Conservation (phyloP, 2,329 filamentous ascomycete species). For the Colletotrichum agaves region DNA sequence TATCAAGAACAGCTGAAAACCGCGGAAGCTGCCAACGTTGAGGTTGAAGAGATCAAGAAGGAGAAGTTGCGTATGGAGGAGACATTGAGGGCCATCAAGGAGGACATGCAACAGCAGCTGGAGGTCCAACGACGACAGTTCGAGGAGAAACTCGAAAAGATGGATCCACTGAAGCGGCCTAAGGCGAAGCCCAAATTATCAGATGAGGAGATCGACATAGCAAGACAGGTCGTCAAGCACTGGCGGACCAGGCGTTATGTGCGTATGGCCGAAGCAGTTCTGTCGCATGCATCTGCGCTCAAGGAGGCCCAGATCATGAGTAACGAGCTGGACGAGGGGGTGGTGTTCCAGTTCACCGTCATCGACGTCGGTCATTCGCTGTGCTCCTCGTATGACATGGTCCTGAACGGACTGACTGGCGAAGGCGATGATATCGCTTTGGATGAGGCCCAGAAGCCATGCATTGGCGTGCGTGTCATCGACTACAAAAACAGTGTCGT, state of each 20-base stretch:
- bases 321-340: slow-evolving; percentile 91
- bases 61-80: slow-evolving; percentile 90
- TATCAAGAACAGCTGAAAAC: slow-evolving; percentile 81
- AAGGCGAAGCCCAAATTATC: slow-evolving; percentile 73
- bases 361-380: slow-evolving; percentile 89
- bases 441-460: slow-evolving; percentile 86
- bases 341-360: slow-evolving; percentile 94
- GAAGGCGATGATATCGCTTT: slow-evolving; percentile 87
- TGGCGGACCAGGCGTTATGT: slow-evolving; percentile 92
- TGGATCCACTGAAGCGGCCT: slow-evolving; percentile 72
- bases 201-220: slow-evolving; percentile 77
- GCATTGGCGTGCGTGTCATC: slow-evolving; percentile 88
- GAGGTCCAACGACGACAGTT: slow-evolving; percentile 85
- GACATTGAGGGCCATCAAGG: slow-evolving; percentile 79
- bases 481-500: slow-evolving; percentile 90
- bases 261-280: slow-evolving; percentile 89
- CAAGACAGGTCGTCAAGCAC: slow-evolving; percentile 72
- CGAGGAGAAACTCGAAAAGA: slow-evolving; percentile 83
- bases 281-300: slow-evolving; percentile 86
- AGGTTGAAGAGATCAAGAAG: slow-evolving; percentile 83
- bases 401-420: slow-evolving; percentile 87
- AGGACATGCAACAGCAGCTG: slow-evolving; percentile 89
- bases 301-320: slow-evolving; percentile 99
- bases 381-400: slow-evolving; percentile 95
- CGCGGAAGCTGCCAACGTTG: slow-evolving; percentile 78